phyloP scores from a whole-genome alignment of 2,329 filamentous ascomycete species.

The Arachnomyces sp. region DNA sequence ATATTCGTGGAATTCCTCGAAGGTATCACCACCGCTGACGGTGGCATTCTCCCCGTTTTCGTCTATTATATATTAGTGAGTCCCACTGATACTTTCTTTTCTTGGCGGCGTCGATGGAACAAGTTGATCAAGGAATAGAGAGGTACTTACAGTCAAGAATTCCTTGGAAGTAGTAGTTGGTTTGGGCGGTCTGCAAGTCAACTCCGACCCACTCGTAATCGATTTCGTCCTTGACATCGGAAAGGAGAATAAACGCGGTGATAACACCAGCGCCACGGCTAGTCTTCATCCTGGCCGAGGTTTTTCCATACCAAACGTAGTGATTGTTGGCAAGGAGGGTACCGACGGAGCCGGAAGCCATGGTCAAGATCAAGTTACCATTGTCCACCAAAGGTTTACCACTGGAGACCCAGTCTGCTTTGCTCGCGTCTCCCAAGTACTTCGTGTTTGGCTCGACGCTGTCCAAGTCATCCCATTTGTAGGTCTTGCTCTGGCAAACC shows the following conservation, averaged over 20 bases:
- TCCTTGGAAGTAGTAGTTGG: constrained; percentile 96
- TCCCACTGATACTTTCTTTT: not conserved
- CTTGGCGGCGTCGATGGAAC: not conserved
- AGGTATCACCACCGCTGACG: constrained; percentile 58
- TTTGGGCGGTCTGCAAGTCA: constrained; percentile 71
- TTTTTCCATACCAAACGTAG: constrained; percentile 97
- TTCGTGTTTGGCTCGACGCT: constrained; percentile 63
- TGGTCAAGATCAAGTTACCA: constrained; percentile 72
- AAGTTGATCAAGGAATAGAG: not conserved
- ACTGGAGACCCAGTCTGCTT: constrained; percentile 81
- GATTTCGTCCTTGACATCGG: constrained; percentile 95
- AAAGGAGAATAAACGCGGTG: constrained; percentile 93
- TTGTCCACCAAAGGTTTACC: constrained; percentile 60
- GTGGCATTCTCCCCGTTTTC: constrained; percentile 64
- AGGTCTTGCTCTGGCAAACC: constrained; percentile 66
- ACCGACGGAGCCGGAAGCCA: constrained; percentile 77
- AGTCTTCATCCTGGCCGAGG: constrained; percentile 77
- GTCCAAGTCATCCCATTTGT: constrained; percentile 66
- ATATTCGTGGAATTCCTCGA: constrained; percentile 75
- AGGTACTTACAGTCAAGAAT: constrained; percentile 72
- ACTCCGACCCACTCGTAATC: constrained; percentile 91
- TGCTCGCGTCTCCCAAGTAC: constrained; percentile 76
- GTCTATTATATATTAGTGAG: constrained; percentile 2
- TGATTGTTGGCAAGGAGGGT: constrained; percentile 76
- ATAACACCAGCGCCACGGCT: constrained; percentile 81